Base-by-base conservation (phyloP, 257 asterid species). In the Cynanchum wilfordii region DNA sequence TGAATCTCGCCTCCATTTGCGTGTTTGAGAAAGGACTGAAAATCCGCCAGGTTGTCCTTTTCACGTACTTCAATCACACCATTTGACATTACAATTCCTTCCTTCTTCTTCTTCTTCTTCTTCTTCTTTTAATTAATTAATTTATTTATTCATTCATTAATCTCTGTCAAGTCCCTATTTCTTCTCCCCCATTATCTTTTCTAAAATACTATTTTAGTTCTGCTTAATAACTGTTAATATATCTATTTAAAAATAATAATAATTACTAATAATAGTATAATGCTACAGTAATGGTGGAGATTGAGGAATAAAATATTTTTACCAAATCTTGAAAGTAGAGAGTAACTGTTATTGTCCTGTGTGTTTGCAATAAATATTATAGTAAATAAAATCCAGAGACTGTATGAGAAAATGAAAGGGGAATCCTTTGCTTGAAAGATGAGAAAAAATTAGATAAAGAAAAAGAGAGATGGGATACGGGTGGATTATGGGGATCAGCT, bases 21-120 rank as follows among this genome's bases (percentile, higher is more conserved):
- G 69, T 64, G 69, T 36, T 36, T 36, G 10, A 17, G 50, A 36
- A 64, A 36, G 59, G 59, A 44, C 69, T 0, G 47, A 42, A 64
- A 64, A 64, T 64, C 69, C n/a, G n/a, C 20, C 45, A 15, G 68
- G 4, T 16, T 64, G 69, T 64, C 69, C 27, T 64, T 64, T 38
- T 64, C 69, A 36, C 27, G 69, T 64, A 64, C 69, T 62, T 5
- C 45, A 30, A 33, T 62, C 67, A 5, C 44, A 30, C 67, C 44
- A 16, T 62, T 62, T 30, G 66, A 60, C 47, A 33, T 16, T 6
- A 33, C 68, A 30, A 17, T 33, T 33, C 47, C 68, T 17, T 27
- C 66, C 17, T 60, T n/a, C n/a, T 63, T 16, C 38, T 6, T 40
- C 45, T 1, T 42, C 47, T 42, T 42, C n/a, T 63, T 16, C 38